Base-by-base conservation (phyloP, 768 basidiomycete genomes). In the Collybia nuda region DNA sequence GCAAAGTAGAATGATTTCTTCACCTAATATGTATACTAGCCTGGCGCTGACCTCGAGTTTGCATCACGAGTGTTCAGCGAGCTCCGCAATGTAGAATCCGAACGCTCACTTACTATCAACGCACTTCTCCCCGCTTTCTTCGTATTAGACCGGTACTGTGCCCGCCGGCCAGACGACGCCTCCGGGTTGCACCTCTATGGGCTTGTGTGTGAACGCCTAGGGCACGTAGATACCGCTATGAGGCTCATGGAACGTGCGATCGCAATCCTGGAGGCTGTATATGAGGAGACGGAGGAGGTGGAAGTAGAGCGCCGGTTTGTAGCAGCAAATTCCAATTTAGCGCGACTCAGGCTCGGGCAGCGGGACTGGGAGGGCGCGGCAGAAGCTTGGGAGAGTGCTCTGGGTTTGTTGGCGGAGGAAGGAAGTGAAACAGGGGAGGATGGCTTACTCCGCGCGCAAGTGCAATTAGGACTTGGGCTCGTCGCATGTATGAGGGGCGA, bases 231-330 rank as follows among this genome's bases (percentile, higher is more conserved):
- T 14, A 74, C 83, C 23, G 90, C 84, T 5, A 69, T 76, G 14
- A 67, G 73, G 21, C 70, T 83, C 28, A 74, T 94, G 36, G 66
- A 74, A 28, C 77, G 76, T 23, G 84, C 88, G 0, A 90, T 92
- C 12, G 52, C 66, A 3, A 73, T 93, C 8, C 71, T 98, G n/a
- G 96, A 98, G 66, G 77, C 82, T 1, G 78, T 80, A 22, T 99
- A 97, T 69, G 97, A 99, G 64, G 84, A 88, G 47, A 81, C 80
- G 12, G 97, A 99, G 66, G 87, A 92, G 47, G 67, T 85, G 1
- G 70, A 74, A 19, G 81, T 92, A 9, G 97, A 98, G 67, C 71
- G 75, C 44, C 85, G 81, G 47, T 99, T 88, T 61, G 82, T 80
- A 5, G 81, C 93, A 35, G 90, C 94, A 0, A 89, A 94, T 54